Percentiles rank a stretch among this genome's conserved stretches.
Evolutionary conservation across 192 early-diverging fungal genomes (phyloP).

Genomic region (Lobulomyces angularis): DNA sequence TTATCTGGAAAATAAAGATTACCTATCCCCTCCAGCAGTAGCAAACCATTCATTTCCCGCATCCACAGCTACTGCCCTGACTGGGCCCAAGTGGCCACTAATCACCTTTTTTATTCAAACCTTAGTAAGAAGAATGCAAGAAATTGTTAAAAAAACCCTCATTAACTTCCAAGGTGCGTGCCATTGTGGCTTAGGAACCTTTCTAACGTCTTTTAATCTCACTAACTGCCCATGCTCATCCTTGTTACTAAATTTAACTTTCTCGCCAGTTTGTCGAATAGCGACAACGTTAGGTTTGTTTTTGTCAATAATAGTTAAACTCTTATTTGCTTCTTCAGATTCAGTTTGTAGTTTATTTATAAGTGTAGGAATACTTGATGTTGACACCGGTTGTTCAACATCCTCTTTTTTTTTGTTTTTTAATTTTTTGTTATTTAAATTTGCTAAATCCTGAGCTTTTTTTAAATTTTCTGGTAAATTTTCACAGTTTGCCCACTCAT

Average conservation of each 20-base stretch:
- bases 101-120: constrained; percentile 48
- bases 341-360: too few species aligned
- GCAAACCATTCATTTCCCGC: constrained; percentile 97
- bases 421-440: too few species aligned
- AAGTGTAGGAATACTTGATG: too few species aligned
- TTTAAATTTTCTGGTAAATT: too few species aligned
- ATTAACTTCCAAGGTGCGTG: constrained; percentile 99
- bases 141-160: constrained; percentile 26
- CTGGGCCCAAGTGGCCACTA: constrained; percentile 96
- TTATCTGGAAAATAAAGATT: constrained; percentile 6
- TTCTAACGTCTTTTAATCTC: constrained; percentile 35
- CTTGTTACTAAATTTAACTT: too few species aligned
- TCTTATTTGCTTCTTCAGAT: constrained; percentile 10
- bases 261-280: constrained; percentile 18
- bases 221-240: constrained; percentile 5
- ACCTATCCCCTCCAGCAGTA: constrained; percentile 94
- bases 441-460: too few species aligned
- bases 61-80: constrained; percentile 82
- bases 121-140: neutral
- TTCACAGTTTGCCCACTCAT: too few species aligned
- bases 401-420: too few species aligned
- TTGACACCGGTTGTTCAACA: too few species aligned
- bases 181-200: constrained; percentile 73
- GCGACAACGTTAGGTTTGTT: constrained; percentile 5
- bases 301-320: constrained; percentile 17